Percentiles rank a stretch among this genome's conserved stretches.
These are phyloP conservation scores for Boletus vinaceobasis DNA, from an alignment of 768 basidiomycete species.

Conservation along the genomic window DNA sequence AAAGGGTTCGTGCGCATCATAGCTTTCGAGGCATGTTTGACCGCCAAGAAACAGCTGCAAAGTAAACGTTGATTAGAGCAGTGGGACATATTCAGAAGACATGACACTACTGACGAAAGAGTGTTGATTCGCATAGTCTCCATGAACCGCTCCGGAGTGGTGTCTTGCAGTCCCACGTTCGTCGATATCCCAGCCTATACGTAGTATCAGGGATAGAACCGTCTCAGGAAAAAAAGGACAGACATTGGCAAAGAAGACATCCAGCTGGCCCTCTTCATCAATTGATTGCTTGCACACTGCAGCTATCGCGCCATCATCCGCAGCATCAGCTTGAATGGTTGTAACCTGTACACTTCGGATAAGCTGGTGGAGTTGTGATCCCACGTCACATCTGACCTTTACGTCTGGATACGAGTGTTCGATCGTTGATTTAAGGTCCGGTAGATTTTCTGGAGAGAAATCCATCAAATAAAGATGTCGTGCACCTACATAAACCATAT, in stretches of 20 bases:
- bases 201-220: conserved; percentile 1
- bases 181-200: conserved; percentile 65
- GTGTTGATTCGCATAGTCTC: conserved; percentile 75
- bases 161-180: conserved; percentile 43
- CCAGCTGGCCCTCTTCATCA: conserved; percentile 79
- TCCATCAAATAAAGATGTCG: conserved; percentile 76
- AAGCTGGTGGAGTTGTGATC: conserved; percentile 2
- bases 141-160: conserved; percentile 65
- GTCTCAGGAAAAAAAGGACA: conserved; percentile 16
- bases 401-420: conserved; percentile 68
- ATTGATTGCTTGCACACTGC: conserved; percentile 68
- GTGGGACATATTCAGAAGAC: conserved; percentile 1
- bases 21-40: conserved; percentile 81
- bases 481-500: conserved; percentile 48
- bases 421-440: conserved; percentile 67
- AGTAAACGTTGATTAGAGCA: not conserved
- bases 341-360: conserved; percentile 58
- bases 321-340: conserved; percentile 74
- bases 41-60: conserved; percentile 78
- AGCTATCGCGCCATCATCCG: conserved; percentile 68
- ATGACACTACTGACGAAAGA: conserved; percentile 44
- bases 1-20: conserved; percentile 69
- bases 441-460: conserved; percentile 63
- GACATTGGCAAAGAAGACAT: conserved; percentile 96
- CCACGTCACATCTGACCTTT: conserved; percentile 46